Base-by-base conservation (phyloP, 2,329 filamentous ascomycete genomes). In the Hypoxylon sp. region DNA sequence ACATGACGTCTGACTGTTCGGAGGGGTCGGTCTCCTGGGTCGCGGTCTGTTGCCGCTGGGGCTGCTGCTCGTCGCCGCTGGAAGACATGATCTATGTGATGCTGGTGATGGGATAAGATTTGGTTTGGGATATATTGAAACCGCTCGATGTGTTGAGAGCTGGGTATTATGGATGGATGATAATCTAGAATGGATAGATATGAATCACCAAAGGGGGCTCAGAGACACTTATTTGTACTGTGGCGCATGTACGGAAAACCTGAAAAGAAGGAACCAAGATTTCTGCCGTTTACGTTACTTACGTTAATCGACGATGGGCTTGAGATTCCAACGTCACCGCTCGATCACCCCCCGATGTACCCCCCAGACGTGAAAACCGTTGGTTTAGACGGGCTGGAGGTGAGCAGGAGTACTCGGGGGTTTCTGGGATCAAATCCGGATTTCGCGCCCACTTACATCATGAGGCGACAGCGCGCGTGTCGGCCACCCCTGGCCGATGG, bases 21-120 rank as follows among this genome's bases (percentile, higher is more conserved):
- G 70, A 69, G 55, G 59, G 58, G 24, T 70, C 65, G 15, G 64
- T 64, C 50, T 69, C 68, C 34, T 67, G 66, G 5, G 62, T 48
- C 2, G 53, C 66, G 17, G 67, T 65, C 59, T 66, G 62, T 37
- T 61, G 62, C 51, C 57, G 56, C 57, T 60, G 47, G 10, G 63
- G 59, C 58, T 63, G 62, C 24, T 26, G 24, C 50, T 64, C 65
- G 11, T 62, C 58, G 26, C 22, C 52, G 56, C 65, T 62, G 39
- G 62, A 67, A 59, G 65, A 67, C 65, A 67, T 67, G 56, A 4
- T 59, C n/a, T 53, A 51, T 44, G 32, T 54, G 32, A n/a, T 34
- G n/a, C 37, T 30, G 26, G 20, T 17, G 22, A 17, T 15, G 43
- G 19, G n/a, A 17, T 22, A 15, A 28, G 7, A 8, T 48, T 6